These are phyloP conservation scores for Dovyalis caffra DNA, from an alignment of 345 rosid species.

Conservation along the genomic window DNA sequence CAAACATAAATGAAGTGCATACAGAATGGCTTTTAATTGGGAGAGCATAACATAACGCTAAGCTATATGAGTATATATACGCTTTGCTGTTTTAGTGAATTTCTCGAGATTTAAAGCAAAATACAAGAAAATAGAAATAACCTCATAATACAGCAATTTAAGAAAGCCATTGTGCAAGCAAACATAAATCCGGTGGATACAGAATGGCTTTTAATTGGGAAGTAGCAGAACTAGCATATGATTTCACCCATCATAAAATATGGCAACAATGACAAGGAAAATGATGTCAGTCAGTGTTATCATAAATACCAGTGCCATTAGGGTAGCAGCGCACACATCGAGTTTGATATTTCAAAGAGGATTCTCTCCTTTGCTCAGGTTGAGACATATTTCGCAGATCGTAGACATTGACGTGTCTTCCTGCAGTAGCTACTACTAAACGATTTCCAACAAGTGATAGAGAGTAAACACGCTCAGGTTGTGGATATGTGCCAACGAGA, in stretches of 20 bases:
- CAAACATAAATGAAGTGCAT: neutral
- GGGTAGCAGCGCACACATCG: slow-evolving; percentile 95
- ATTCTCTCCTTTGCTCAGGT: slow-evolving; percentile 94
- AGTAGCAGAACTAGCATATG: neutral
- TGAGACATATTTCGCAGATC: slow-evolving; percentile 94
- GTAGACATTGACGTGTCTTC: slow-evolving; percentile 90
- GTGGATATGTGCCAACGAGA: slow-evolving; percentile 78
- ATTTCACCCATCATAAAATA: neutral
- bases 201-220: neutral
- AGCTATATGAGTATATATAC: no score
- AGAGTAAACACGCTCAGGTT: slow-evolving; percentile 96
- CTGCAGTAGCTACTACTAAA: slow-evolving; percentile 92
- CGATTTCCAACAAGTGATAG: slow-evolving; percentile 88
- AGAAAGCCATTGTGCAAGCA: neutral
- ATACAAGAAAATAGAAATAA: neutral
- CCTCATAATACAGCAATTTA: neutral
- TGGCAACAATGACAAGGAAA: neutral
- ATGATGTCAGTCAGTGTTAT: neutral
- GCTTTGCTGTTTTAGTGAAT: neutral
- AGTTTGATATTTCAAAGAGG: slow-evolving; percentile 92
- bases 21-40: neutral
- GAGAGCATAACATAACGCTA: no score
- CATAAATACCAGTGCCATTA: slow-evolving; percentile 73
- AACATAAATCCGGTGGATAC: neutral
- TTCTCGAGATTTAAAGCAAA: neutral